Base-by-base conservation (phyloP, 2,329 filamentous ascomycete genomes). In the Ophiosphaerella narmari region DNA sequence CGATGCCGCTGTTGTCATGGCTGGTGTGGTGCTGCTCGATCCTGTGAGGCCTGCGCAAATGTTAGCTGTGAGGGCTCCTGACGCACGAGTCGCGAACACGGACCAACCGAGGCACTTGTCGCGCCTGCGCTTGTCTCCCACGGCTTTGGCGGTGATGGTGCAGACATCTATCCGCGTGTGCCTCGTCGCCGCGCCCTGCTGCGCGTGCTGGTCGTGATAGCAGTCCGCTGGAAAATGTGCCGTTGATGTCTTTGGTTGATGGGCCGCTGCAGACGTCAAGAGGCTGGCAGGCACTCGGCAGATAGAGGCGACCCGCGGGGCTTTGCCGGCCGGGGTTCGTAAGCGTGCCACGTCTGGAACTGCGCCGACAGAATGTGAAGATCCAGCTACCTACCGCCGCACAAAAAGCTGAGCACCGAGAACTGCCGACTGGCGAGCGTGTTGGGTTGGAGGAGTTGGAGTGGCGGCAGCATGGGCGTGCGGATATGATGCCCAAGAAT, bases 91-190 rank as follows among this genome's bases (percentile, higher is more conserved):
- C 41, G 49, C 40, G 38, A 52, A 47, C 43, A 69, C 70, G 61
- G 39, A 73, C 70, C 70, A 55, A 72, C 70, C 57, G 70, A 72
- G 60, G 70, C 67, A 60, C 70, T 72, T 34, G 70, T 73, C 50
- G 75, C 80, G 55, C 84, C 83, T 75, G 87, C 88, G 60, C 87
- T 83, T 74, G 88, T 85, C 78, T 99, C 94, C 94, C 94, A 99
- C 39, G 94, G 94, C 78, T 99, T 99, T 48, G 94, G 94, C 70
- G 94, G 94, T 74, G 93, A 97, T 59, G 79, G 78, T 60, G 81
- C 77, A 66, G 82, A 81, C 82, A 85, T 85, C 58, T 64, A 52
- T 66, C 39, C 45, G 36, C 43, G 38, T 54, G 46, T 60, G 44
- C 54, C 52, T 49, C 53, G 53, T 70, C 62, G 65, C 60, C 57